A percentile compares a stretch with the other conserved stretches of the same genome.
phyloP scores from a whole-genome alignment of 192 early-diverging fungal species.

The Backusella psychrophila region DNA sequence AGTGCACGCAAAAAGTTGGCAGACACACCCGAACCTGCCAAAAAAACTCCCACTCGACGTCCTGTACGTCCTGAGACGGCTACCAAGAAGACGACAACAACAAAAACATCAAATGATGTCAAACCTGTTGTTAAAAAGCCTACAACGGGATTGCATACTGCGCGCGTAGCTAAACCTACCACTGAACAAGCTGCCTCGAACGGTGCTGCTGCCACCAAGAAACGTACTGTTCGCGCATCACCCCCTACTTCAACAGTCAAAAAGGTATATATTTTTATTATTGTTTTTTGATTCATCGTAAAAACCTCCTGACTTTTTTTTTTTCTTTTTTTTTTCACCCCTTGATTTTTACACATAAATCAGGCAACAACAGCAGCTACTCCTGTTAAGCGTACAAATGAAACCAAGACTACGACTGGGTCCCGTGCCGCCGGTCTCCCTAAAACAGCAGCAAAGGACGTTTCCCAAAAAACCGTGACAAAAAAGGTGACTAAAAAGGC shows the following conservation, averaged over 20 bases:
- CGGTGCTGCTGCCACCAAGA: neutral
- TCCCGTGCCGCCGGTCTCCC: neutral
- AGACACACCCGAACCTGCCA: neutral
- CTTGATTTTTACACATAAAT: neutral
- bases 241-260: neutral
- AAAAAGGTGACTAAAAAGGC: neutral
- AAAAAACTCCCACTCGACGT: neutral
- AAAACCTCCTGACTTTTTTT: conserved; percentile 1
- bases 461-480: neutral
- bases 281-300: neutral
- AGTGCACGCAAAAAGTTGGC: conserved; percentile 13
- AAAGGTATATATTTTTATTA: conserved; percentile 2
- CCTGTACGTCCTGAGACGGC: neutral
- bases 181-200: neutral
- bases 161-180: neutral
- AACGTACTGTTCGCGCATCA: neutral
- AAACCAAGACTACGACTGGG: neutral
- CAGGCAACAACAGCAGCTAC: neutral
- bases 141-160: neutral
- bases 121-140: conserved; percentile 1
- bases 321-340: neutral
- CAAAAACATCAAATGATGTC: neutral
- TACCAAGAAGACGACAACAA: neutral
- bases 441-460: neutral
- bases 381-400: neutral